These are phyloP conservation scores for Malus hybrid DNA, from an alignment of 331 rosid species.

Conservation along the genomic window DNA sequence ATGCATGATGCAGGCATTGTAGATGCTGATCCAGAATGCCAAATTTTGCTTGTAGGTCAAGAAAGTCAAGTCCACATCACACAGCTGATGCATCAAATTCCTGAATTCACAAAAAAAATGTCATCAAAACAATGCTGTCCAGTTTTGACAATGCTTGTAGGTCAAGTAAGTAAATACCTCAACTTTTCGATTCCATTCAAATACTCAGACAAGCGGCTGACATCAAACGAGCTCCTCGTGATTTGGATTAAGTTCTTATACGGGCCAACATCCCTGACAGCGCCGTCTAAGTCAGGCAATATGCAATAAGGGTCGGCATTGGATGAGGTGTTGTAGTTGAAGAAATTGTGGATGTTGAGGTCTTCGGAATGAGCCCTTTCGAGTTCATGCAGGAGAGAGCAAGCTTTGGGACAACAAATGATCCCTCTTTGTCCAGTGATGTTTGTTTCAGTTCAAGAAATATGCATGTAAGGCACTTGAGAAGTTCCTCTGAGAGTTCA, in stretches of 20 bases:
- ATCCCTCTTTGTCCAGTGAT: conserved; percentile 46
- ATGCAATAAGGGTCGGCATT: conserved; percentile 58
- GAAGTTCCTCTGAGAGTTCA: conserved; percentile 70
- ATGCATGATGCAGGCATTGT: conserved; percentile 97
- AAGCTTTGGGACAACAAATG: conserved; percentile 49
- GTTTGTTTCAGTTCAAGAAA: conserved; percentile 65
- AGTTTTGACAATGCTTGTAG: conserved; percentile 43
- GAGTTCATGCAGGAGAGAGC: conserved; percentile 69
- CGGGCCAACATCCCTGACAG: conserved; percentile 59
- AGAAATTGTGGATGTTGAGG: conserved; percentile 50
- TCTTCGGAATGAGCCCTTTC: conserved; percentile 46
- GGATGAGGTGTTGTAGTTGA: conserved; percentile 32
- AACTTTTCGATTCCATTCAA: conserved; percentile 41
- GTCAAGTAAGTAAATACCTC: conserved; percentile 60
- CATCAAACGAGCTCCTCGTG: conserved; percentile 43
- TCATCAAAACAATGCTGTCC: not conserved
- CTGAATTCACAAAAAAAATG: conserved; percentile 20
- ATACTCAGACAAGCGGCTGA: conserved; percentile 38
- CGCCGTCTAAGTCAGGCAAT: conserved; percentile 52
- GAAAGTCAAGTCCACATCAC: conserved; percentile 56
- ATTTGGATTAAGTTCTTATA: conserved; percentile 72
- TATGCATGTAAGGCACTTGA: conserved; percentile 57
- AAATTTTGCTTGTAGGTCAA: conserved; percentile 82
- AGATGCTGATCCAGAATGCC: conserved; percentile 95
- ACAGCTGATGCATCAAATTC: conserved; percentile 54